Conservation (phyloP, 331 rosid species). For the Pyracantha coccinea region DNA sequence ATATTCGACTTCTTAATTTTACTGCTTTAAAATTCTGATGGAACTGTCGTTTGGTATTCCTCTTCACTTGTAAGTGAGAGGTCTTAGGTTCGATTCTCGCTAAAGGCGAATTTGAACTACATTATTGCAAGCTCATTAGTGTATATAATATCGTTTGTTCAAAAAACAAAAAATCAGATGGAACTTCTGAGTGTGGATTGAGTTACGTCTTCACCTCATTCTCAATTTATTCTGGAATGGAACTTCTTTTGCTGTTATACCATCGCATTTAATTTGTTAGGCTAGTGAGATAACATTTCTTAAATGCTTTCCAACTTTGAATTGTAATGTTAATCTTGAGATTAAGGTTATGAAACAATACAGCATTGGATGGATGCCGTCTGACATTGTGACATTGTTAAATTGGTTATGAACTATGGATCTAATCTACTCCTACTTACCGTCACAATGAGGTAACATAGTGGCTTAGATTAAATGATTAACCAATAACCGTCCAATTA, state of each 20-base stretch:
- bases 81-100: no score
- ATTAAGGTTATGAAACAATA: background rate
- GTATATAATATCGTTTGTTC: no score
- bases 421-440: no score
- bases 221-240: background rate
- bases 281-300: background rate
- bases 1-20: background rate
- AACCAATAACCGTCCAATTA: background rate
- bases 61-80: background rate
- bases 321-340: background rate
- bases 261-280: background rate
- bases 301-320: background rate
- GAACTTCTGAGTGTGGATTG: background rate
- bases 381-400: slow-evolving; percentile 62
- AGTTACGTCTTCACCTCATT: background rate
- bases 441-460: no score
- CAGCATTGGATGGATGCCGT: slow-evolving; percentile 43
- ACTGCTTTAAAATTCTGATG: background rate
- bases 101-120: no score
- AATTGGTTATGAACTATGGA: no score
- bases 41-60: no score
- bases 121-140: no score
- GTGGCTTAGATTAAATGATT: no score
- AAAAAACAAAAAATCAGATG: background rate
- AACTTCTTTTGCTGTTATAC: background rate